Percentiles rank a stretch among this genome's conserved stretches.
phyloP scores from a whole-genome alignment of 2,329 filamentous ascomycete genomes.

The Diplodia corticola region DNA sequence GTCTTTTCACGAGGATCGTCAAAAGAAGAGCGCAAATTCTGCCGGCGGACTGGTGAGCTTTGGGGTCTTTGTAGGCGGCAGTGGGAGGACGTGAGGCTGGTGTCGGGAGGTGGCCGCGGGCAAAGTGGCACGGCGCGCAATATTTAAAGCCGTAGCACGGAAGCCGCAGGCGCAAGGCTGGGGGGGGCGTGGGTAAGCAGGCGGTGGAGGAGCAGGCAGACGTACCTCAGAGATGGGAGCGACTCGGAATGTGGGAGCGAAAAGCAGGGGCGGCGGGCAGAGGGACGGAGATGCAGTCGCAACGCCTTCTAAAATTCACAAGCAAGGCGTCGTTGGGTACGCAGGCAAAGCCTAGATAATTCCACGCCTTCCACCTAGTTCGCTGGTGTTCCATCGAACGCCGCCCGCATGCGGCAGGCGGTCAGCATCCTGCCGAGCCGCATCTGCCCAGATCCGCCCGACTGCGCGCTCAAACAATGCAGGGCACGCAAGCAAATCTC shows the following conservation, averaged over 20 bases:
- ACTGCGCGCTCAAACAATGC: neutral
- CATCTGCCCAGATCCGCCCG: neutral
- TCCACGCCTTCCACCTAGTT: constrained; percentile 18
- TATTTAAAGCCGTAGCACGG: neutral
- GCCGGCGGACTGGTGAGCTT: constrained; percentile 2
- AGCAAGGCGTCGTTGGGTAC: constrained; percentile 17
- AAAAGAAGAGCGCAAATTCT: neutral
- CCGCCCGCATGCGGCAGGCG: constrained; percentile 11
- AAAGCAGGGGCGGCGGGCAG: neutral
- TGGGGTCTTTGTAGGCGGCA: neutral
- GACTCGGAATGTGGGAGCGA: neutral
- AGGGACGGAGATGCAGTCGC: constrained; percentile 11
- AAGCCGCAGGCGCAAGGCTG: constrained; percentile 17
- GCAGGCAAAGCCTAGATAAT: constrained; percentile 18
- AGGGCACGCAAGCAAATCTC: neutral
- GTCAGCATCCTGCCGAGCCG: neutral
- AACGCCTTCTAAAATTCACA: constrained; percentile 18
- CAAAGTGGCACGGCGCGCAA: constrained; percentile 16
- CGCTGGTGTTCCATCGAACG: constrained; percentile 14
- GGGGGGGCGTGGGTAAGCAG: neutral
- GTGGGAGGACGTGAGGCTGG: constrained; percentile 1
- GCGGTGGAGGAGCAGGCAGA: neutral
- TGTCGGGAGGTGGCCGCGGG: neutral
- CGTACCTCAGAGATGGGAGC: constrained; percentile 3
- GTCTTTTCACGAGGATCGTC: neutral